Evolutionary conservation across 805 yeast genomes (phyloP), one percentile per base, ranked within the genome.

Genomic region (Kodamaea jinghongensis): DNA sequence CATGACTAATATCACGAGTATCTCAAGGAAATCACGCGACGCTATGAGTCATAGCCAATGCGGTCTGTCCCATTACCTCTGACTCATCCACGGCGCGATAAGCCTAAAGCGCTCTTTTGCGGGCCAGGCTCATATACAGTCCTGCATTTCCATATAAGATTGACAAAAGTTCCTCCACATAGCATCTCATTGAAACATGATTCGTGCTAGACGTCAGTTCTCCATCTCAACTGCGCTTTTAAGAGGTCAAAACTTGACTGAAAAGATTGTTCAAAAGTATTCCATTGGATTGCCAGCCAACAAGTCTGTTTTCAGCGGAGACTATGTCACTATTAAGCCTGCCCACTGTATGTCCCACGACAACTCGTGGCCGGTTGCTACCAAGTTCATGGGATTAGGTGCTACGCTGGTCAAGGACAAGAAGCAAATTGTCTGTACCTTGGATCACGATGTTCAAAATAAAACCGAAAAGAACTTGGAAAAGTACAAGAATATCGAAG

Each of bases 281-380:
- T 95, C 98, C 3, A 95, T 90, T 8, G 95, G 91, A 3, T 61
- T 87, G 32, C 79, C 93, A 15, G 55, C 71, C n/a, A 82, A 79
- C 22, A 91, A 93, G 60, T 58, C 70, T 39, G 96, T 93, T 27
- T 81, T 72, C 52, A 74, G 87, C 34, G 99, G 98, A 10, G 99
- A 93, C 67, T 93, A 90, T 65, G 98, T 95, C 37, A 79, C 96
- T 2, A 91, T 93, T 58, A 76, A 71, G 54, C 99, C 99, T 3
- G 91, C 96, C 2, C 96, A 93, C 68, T 95, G 97, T 63, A 93
- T 93, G 99, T 88, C 98, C 11, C 99, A 93, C 63, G 99, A 93
- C 64, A 93, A 93, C 66, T 83, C 97, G 31, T 95, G 99, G 99
- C 99, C 99, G 1, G 97, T 93, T 12, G 99, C 99, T 1, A 74